A percentile compares a stretch with the other conserved stretches of the same genome.
Evolutionary conservation across 1,139 yeast species (phyloP).

Genomic region (Zygosaccharomyces pseudobailii): DNA sequence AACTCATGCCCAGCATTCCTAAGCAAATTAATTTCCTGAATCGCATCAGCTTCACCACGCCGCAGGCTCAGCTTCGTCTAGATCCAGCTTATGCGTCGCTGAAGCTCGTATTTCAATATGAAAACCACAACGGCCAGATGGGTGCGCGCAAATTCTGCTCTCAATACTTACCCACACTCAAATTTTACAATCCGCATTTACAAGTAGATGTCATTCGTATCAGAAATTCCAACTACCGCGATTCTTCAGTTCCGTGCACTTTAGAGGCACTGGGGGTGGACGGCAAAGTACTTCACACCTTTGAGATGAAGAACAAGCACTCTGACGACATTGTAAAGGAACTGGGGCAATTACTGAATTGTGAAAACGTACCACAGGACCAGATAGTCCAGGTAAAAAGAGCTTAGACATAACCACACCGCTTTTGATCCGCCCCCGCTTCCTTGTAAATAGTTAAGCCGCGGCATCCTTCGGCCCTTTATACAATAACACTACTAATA

Average conservation of each 20-base stretch:
- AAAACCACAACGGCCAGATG: constrained; percentile 46
- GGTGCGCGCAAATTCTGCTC: constrained; percentile 67
- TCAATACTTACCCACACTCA: constrained; percentile 65
- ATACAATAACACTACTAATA: background rate
- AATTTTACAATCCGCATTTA: constrained; percentile 73
- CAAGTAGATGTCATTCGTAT: constrained; percentile 59
- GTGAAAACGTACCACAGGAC: constrained; percentile 23
- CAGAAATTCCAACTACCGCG: constrained; percentile 37
- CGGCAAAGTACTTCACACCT: constrained; percentile 17
- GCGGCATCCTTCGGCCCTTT: background rate
- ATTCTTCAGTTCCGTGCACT: constrained; percentile 26
- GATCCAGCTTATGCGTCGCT: constrained; percentile 23
- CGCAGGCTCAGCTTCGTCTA: constrained; percentile 28
- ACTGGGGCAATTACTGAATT: constrained; percentile 23
- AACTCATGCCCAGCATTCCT: constrained; percentile 23
- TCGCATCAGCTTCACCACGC: constrained; percentile 27
- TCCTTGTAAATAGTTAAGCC: background rate
- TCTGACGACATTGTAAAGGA: constrained; percentile 28
- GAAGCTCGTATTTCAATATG: constrained; percentile 43
- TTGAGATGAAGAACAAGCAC: constrained; percentile 29
- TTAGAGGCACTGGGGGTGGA: constrained; percentile 30
- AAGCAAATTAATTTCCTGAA: constrained; percentile 28
- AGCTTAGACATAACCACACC: background rate
- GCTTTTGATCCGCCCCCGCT: background rate
- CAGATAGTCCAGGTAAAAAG: constrained; percentile 18